Evolutionary conservation across 108 stramenopile genomes (phyloP).

Genomic region (Mayamaea pseudoterrestris): DNA sequence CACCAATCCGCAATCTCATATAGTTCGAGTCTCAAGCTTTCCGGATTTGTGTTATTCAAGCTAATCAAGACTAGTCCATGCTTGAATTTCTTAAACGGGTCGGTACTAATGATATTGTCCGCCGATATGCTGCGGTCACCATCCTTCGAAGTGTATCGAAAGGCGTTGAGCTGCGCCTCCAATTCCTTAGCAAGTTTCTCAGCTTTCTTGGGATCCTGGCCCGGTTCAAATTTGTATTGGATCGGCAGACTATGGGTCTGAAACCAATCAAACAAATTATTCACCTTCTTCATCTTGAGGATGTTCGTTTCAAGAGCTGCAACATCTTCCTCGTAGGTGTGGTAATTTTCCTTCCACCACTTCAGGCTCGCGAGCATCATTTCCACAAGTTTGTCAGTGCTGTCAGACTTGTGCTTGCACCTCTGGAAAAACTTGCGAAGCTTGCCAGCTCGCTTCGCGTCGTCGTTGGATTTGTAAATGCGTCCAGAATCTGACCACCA

Average conservation of each 20-base stretch:
- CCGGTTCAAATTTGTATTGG: conserved; percentile 2
- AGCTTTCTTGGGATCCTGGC: not conserved
- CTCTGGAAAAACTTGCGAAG: conserved; percentile 74
- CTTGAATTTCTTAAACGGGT: conserved; percentile 18
- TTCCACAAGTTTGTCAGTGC: too few species aligned
- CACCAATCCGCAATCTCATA: conserved; percentile 22
- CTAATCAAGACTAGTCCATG: conserved; percentile 20
- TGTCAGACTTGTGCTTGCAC: too few species aligned
- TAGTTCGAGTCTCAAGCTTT: conserved; percentile 13
- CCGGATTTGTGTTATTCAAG: conserved; percentile 7
- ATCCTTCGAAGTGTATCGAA: conserved; percentile 7
- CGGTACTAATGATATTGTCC: not conserved
- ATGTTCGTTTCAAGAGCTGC: conserved; percentile 13
- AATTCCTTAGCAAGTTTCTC: conserved; percentile 5
- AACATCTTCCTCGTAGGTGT: conserved; percentile 9
- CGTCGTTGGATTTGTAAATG: conserved; percentile 9
- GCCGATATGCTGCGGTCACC: not conserved
- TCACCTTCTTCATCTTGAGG: conserved; percentile 23
- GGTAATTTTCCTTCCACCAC: conserved; percentile 21
- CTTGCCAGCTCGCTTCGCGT: conserved; percentile 29
- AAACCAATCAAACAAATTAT: conserved; percentile 25
- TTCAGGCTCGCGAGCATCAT: conserved; percentile 17
- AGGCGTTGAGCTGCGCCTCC: conserved; percentile 11
- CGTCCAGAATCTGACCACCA: conserved; percentile 25
- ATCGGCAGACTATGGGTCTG: conserved; percentile 14